Evolutionary conservation across 2,329 filamentous ascomycete species (phyloP).

Genomic region (Phialophora tarda): DNA sequence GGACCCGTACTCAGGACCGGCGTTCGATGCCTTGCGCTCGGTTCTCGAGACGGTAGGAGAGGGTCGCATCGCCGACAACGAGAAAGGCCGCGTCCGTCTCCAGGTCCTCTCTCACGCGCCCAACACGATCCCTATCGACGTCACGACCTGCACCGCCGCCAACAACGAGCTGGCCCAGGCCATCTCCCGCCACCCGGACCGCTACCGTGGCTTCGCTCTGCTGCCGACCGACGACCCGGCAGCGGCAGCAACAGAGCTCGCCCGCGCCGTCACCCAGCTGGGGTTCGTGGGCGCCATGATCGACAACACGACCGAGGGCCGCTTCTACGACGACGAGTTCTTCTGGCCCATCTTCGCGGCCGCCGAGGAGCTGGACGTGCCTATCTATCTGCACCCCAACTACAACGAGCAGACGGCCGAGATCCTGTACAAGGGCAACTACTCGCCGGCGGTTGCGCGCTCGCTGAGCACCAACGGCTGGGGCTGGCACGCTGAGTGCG

Average conservation of each 20-base stretch:
- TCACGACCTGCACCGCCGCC: constrained; percentile 20
- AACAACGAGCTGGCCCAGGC: constrained; percentile 21
- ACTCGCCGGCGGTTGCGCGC: constrained; percentile 32
- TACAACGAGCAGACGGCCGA: constrained; percentile 45
- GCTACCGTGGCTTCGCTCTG: constrained; percentile 51
- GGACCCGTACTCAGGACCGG: constrained; percentile 10
- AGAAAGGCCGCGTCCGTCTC: constrained; percentile 36
- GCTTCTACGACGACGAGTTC: constrained; percentile 51
- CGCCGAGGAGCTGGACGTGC: constrained; percentile 54
- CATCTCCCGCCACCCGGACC: constrained; percentile 39
- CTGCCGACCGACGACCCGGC: constrained; percentile 49
- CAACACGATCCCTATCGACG: constrained; percentile 13
- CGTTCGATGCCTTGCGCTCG: constrained; percentile 15
- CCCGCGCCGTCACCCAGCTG: constrained; percentile 48
- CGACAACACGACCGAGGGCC: constrained; percentile 45
- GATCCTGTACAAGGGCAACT: constrained; percentile 48
- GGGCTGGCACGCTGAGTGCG: constrained; percentile 49
- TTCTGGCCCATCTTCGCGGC: constrained; percentile 52
- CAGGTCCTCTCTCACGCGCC: constrained; percentile 32
- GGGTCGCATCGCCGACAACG: constrained; percentile 33
- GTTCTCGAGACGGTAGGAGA: constrained; percentile 16
- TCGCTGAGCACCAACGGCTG: constrained; percentile 39
- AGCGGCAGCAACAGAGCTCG: constrained; percentile 45
- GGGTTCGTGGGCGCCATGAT: constrained; percentile 57
- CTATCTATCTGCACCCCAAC: constrained; percentile 59